Evolutionary conservation across 495 filamentous ascomycete genomes (phyloP), one percentile per base, ranked within the genome.

Genomic region (Apodospora peruviana): DNA sequence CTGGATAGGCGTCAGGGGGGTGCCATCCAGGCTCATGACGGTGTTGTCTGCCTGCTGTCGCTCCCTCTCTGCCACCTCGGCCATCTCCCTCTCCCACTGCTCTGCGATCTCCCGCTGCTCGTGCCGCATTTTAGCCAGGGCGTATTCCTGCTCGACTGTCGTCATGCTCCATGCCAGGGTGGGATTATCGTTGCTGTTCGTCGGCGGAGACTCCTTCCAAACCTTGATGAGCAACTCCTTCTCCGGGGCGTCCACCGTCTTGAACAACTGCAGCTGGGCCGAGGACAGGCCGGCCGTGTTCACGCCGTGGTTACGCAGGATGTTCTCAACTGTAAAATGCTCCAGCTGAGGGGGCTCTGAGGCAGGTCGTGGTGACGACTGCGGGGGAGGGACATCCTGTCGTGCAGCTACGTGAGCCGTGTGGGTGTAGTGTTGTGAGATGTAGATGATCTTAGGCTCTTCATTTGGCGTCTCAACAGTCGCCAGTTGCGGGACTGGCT

Each of bases 361-460:
- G 18, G 73, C 67, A 10, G 70, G 66, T 27, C 75, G 59, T n/a
- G 64, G 27, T 34, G 55, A 8, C 50, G 51, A 51, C 65, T 59
- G 17, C 52, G 41, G 20, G 21, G 51, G 38, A 46, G 55, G 42
- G 2, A 58, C 49, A n/a, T 66, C 56, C 5, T 67, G 55, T 19
- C 56, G 59, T 17, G n/a, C n/a, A n/a, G 52, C 68, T 10, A 76
- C 22, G 53, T 88, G 84, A 22, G 80, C 64, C 2, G 84, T 86
- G 60, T 90, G 87, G 55, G 84, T 80, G 61, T 89, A 89, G 63
- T 90, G 86, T 53, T 85, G 83, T 11, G 84, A 76, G 52, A 88
- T 78, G 67, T 87, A 88, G 44, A 72, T 71, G 48, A 79, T 77
- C 43, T 69, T 65, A 7, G 54, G 47, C 52, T 68, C 56, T 38